phyloP scores from a whole-genome alignment of 352 stramenopile genomes.

The Globisporangium abappressorium region DNA sequence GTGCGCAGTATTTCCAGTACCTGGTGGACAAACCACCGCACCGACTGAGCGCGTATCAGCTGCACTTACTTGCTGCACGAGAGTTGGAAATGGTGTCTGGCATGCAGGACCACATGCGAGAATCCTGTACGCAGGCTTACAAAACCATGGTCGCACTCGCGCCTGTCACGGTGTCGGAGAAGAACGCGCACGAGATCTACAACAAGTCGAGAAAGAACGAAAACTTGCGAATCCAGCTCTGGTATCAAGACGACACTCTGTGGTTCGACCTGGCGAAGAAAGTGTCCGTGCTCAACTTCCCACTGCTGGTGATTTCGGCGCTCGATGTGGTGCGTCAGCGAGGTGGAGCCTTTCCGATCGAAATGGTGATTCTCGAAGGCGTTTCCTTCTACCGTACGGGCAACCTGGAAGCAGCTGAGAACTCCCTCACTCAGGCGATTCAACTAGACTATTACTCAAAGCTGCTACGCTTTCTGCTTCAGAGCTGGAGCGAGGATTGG shows the following conservation, averaged over 20 bases:
- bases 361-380: conserved; percentile 47
- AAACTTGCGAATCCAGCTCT: conserved; percentile 48
- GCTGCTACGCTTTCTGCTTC: conserved; percentile 49
- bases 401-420: conserved; percentile 27
- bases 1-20: conserved; percentile 72
- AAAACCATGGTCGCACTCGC: conserved; percentile 46
- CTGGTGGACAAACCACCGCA: conserved; percentile 54
- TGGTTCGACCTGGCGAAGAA: conserved; percentile 62
- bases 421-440: conserved; percentile 32
- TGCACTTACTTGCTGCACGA: conserved; percentile 53
- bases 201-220: conserved; percentile 69
- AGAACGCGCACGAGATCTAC: conserved; percentile 49
- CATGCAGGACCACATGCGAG: conserved; percentile 42
- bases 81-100: conserved; percentile 42
- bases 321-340: conserved; percentile 30
- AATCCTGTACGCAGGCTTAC: conserved; percentile 56
- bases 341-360: conserved; percentile 8
- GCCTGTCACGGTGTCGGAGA: conserved; percentile 48
- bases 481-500: conserved; percentile 39
- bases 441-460: conserved; percentile 39
- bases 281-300: conserved; percentile 42
- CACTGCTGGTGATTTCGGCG: conserved; percentile 34
- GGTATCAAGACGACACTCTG: conserved; percentile 47
- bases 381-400: conserved; percentile 36
- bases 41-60: conserved; percentile 46